Conservation (phyloP, 345 rosid species). For the Noccaea caerulescens region DNA sequence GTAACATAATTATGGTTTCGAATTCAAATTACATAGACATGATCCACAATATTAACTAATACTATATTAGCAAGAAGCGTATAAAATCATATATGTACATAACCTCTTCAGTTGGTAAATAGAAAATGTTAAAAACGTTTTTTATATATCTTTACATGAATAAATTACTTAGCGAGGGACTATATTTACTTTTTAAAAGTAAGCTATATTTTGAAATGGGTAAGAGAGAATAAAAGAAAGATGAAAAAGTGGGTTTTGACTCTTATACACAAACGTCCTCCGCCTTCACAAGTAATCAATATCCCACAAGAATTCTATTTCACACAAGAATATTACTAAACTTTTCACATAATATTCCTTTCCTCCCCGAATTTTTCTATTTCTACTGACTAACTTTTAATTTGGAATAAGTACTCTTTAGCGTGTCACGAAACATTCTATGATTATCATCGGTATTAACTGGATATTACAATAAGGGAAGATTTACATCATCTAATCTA, state of each 20-base stretch:
- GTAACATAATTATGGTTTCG: background rate
- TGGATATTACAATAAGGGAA: background rate
- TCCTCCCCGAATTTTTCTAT: background rate
- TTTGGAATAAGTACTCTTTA: background rate
- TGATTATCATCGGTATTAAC: constrained; percentile 6
- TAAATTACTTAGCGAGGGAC: background rate
- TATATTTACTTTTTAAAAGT: background rate
- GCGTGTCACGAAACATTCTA: constrained; percentile 4
- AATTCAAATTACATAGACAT: background rate
- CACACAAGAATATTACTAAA: constrained; percentile 31
- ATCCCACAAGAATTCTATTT: constrained; percentile 39
- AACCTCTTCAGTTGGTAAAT: background rate
- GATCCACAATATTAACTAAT: background rate
- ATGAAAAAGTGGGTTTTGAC: constrained; percentile 26
- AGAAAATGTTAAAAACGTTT: background rate
- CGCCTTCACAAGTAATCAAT: constrained; percentile 32
- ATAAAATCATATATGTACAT: background rate
- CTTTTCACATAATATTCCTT: constrained; percentile 10
- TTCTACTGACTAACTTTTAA: background rate
- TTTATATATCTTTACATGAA: background rate
- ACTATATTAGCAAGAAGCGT: background rate
- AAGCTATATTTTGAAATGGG: constrained; percentile 5
- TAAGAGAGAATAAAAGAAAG: constrained; percentile 32
- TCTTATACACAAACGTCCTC: constrained; percentile 37
- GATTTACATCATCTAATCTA: background rate